phyloP scores from a whole-genome alignment of 805 yeast species.

The Candida ortonii region DNA sequence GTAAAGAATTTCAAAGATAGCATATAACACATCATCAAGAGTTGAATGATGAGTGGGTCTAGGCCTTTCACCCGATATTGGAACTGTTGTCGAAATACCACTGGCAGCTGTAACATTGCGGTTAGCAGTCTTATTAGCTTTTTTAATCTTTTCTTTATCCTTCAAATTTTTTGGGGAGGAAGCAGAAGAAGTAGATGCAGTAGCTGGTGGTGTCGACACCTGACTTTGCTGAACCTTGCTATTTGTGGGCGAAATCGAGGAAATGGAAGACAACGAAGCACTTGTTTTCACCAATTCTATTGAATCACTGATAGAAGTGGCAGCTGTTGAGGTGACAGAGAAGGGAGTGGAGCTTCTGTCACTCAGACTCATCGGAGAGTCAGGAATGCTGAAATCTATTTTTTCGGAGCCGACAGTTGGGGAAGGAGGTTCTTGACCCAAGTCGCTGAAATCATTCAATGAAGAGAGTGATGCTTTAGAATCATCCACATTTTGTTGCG shows the following conservation, averaged over 20 bases:
- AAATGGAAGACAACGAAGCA: conserved; percentile 13
- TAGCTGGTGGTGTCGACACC: conserved; percentile 9
- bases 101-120: conserved; percentile 56
- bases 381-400: conserved; percentile 21
- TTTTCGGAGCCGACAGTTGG: conserved; percentile 6
- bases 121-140: conserved; percentile 27
- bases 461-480: too few species aligned
- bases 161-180: conserved; percentile 17
- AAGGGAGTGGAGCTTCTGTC: conserved; percentile 41
- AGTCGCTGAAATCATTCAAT: conserved; percentile 3
- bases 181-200: conserved; percentile 16
- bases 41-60: conserved; percentile 64
- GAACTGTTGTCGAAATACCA: conserved; percentile 75
- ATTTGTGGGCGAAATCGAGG: conserved; percentile 14
- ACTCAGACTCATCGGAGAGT: conserved; percentile 31
- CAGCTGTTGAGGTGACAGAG: conserved; percentile 36
- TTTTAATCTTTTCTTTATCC: conserved; percentile 27
- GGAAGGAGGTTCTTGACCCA: conserved; percentile 1
- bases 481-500: conserved; percentile 9
- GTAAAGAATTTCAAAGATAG: conserved; percentile 68
- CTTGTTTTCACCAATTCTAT: conserved; percentile 17
- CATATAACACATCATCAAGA: conserved; percentile 70
- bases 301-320: conserved; percentile 28
- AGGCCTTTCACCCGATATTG: conserved; percentile 75
- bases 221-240: conserved; percentile 1